phyloP scores from a whole-genome alignment of 805 yeast species.

The Jamesozyma lodderae region DNA sequence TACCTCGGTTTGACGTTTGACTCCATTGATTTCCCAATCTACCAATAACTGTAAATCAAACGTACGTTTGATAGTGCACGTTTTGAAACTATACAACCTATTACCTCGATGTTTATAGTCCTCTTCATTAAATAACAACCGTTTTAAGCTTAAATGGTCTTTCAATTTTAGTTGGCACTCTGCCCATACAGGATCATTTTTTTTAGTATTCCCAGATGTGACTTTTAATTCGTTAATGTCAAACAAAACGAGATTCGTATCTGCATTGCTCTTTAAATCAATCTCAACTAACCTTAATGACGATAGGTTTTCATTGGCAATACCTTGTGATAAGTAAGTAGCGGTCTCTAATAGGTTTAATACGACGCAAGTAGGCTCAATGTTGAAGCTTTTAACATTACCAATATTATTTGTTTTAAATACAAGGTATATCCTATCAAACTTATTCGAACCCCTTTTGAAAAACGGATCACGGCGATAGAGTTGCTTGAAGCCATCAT shows the following conservation, averaged over 20 bases:
- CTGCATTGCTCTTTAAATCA: slow-evolving; percentile 1
- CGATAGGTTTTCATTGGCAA: slow-evolving; percentile 24
- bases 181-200: slow-evolving; percentile 4
- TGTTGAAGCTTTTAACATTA: slow-evolving; percentile 5
- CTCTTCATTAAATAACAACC: slow-evolving; percentile 24
- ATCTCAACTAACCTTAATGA: slow-evolving; percentile 21
- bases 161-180: slow-evolving; percentile 19
- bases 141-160: slow-evolving; percentile 17
- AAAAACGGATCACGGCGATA: slow-evolving; percentile 22
- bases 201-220: too few species aligned
- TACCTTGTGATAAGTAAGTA: slow-evolving; percentile 24
- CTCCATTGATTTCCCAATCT: slow-evolving; percentile 21
- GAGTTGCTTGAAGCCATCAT: slow-evolving; percentile 12
- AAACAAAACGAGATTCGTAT: background rate
- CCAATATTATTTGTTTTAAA: slow-evolving; percentile 8
- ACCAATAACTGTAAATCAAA: slow-evolving; percentile 24
- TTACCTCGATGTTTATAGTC: slow-evolving; percentile 29
- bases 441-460: slow-evolving; percentile 16
- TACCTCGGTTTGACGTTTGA: slow-evolving; percentile 18
- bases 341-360: slow-evolving; percentile 24
- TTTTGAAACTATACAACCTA: slow-evolving; percentile 24
- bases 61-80: slow-evolving; percentile 23
- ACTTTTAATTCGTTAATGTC: background rate
- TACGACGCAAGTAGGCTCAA: slow-evolving; percentile 16
- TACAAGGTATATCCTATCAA: slow-evolving; percentile 16